Evolutionary conservation across 2,329 filamentous ascomycete genomes (phyloP).

Genomic region (Raffaelea ambrosiae): DNA sequence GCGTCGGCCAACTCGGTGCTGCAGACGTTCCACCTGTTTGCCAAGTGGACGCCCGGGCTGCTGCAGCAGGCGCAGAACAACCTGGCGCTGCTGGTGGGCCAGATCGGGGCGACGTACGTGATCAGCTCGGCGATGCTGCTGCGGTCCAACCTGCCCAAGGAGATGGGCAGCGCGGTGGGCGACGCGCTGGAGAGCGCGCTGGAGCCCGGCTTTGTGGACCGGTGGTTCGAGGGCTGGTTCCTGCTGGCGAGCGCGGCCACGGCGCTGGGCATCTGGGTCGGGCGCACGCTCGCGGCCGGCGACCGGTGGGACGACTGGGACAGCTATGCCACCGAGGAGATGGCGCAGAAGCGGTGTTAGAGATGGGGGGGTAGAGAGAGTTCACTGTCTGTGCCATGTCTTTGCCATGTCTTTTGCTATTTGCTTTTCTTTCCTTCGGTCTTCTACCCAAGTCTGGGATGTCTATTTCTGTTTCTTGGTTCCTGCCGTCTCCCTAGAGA

Average conservation of each 20-base stretch:
- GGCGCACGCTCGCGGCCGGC: slow-evolving; percentile 45
- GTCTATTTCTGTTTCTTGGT: not conserved
- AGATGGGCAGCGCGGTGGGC: slow-evolving; percentile 68
- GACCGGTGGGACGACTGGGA: slow-evolving; percentile 34
- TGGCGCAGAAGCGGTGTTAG: slow-evolving; percentile 60
- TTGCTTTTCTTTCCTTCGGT: not conserved
- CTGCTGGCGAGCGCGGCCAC: slow-evolving; percentile 59
- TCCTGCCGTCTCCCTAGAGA: too few relatives aligned
- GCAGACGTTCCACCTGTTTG: slow-evolving; percentile 78
- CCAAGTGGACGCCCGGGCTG: slow-evolving; percentile 63
- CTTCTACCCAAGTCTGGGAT: not conserved
- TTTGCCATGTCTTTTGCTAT: not conserved
- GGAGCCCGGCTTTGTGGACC: slow-evolving; percentile 63
- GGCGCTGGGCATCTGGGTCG: slow-evolving; percentile 63
- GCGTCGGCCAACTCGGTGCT: slow-evolving; percentile 74
- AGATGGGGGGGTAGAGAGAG: slow-evolving; percentile 49
- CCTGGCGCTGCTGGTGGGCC: slow-evolving; percentile 68
- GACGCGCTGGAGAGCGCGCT: slow-evolving; percentile 71
- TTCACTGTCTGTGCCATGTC: too few relatives aligned
- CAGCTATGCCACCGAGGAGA: slow-evolving; percentile 58
- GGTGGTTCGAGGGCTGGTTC: slow-evolving; percentile 88
- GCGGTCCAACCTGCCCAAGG: slow-evolving; percentile 66
- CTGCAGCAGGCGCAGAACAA: slow-evolving; percentile 68
- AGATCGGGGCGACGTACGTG: slow-evolving; percentile 78
- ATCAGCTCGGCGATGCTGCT: slow-evolving; percentile 72